Evolutionary conservation across 176 grass and related monocot genomes (phyloP).

Genomic region (Ensete ventricosum): DNA sequence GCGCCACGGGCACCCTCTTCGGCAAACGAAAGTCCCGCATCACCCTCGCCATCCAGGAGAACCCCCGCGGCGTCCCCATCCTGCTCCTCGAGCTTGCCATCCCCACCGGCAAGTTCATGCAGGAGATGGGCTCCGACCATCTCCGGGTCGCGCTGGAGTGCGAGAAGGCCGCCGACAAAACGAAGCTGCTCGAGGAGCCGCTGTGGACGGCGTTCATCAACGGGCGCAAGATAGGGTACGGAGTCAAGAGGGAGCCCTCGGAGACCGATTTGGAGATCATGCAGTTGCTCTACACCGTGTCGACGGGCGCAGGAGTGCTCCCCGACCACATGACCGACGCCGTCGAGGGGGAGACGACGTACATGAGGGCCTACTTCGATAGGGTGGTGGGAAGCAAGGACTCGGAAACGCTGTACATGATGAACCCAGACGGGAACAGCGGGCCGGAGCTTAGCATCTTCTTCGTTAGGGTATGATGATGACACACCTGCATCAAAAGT

Average conservation of each 20-base stretch:
- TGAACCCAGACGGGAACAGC: constrained; percentile 73
- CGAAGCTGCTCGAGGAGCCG: constrained; percentile 63
- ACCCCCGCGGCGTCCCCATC: constrained; percentile 63
- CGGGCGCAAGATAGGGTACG: constrained; percentile 81
- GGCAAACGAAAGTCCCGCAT: constrained; percentile 70
- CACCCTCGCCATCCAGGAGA: constrained; percentile 83
- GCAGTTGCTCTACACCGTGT: constrained; percentile 87
- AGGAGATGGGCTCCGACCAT: constrained; percentile 88
- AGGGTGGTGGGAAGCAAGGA: constrained; percentile 64
- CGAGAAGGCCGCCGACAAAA: constrained; percentile 42
- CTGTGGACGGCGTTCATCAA: constrained; percentile 90
- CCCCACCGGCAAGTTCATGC: constrained; percentile 84
- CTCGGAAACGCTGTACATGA: constrained; percentile 88
- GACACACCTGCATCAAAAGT: background rate
- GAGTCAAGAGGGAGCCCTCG: constrained; percentile 51
- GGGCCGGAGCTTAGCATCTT: constrained; percentile 92
- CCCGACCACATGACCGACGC: constrained; percentile 45
- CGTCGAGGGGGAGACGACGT: constrained; percentile 55
- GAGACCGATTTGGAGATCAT: constrained; percentile 73
- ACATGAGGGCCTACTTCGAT: constrained; percentile 86
- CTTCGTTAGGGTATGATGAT: constrained; percentile 76
- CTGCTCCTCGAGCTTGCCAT: constrained; percentile 85
- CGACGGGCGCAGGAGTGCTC: constrained; percentile 74
- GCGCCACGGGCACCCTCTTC: constrained; percentile 80
- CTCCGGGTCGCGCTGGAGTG: constrained; percentile 79